Percentiles rank a stretch among this genome's conserved stretches.
phyloP scores from a whole-genome alignment of 352 stramenopile species.

The Phytophthora ohioensis region DNA sequence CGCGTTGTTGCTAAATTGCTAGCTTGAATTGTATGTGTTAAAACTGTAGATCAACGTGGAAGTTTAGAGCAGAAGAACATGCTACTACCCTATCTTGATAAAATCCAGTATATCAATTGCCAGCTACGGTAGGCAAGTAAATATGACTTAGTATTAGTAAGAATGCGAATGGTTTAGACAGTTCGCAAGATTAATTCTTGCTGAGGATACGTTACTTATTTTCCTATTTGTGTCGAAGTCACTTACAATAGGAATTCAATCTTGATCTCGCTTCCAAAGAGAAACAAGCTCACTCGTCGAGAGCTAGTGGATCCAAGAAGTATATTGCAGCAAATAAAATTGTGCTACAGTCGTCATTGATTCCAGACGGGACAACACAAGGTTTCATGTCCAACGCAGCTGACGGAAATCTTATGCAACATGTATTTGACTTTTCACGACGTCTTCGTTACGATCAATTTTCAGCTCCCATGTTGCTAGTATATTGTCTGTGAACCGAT shows the following conservation, averaged over 20 bases:
- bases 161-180: constrained; percentile 56
- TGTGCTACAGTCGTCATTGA: constrained; percentile 38
- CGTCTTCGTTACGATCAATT: constrained; percentile 9
- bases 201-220: constrained; percentile 73
- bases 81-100: constrained; percentile 84
- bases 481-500: constrained; percentile 47
- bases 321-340: constrained; percentile 48
- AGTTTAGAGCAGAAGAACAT: constrained; percentile 81
- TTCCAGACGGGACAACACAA: constrained; percentile 70
- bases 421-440: constrained; percentile 46
- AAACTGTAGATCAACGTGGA: constrained; percentile 59
- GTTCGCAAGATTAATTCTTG: constrained; percentile 78
- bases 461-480: constrained; percentile 38
- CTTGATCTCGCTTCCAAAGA: constrained; percentile 65
- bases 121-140: constrained; percentile 60
- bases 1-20: background rate
- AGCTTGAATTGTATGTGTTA: background rate
- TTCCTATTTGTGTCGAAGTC: constrained; percentile 56
- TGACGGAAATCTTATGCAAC: constrained; percentile 55
- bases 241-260: constrained; percentile 62
- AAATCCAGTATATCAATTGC: constrained; percentile 90
- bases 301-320: constrained; percentile 43
- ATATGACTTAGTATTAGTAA: no score
- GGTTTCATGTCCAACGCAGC: constrained; percentile 50
- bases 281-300: constrained; percentile 50